A percentile compares a stretch with the other conserved stretches of the same genome.
Evolutionary conservation across 1,139 yeast species (phyloP).

Genomic region (Groenewaldozyma auringiensis): DNA sequence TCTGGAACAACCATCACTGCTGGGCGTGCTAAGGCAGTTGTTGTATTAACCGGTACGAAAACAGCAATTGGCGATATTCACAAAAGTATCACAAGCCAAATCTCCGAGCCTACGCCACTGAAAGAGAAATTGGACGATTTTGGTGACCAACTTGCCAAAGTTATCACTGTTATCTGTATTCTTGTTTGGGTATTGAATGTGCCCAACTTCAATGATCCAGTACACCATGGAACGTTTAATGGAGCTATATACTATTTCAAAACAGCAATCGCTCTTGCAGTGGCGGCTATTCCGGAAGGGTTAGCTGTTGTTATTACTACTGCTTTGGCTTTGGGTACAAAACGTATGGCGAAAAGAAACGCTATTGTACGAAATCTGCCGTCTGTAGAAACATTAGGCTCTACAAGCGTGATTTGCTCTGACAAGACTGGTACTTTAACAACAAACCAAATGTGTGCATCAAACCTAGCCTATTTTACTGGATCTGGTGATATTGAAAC

Average conservation of each 20-base stretch:
- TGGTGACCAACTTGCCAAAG: slow-evolving; percentile 11
- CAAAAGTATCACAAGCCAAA: slow-evolving; percentile 29
- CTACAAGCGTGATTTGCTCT: slow-evolving; percentile 50
- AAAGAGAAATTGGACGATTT: slow-evolving; percentile 35
- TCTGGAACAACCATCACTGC: slow-evolving; percentile 41
- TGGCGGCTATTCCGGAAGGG: slow-evolving; percentile 46
- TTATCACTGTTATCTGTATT: slow-evolving; percentile 37
- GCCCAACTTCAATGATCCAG: slow-evolving; percentile 36
- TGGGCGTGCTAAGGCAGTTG: slow-evolving; percentile 42
- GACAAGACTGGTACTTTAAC: slow-evolving; percentile 72
- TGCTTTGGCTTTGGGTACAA: slow-evolving; percentile 45
- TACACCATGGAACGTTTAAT: slow-evolving; percentile 35
- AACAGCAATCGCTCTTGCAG: slow-evolving; percentile 44
- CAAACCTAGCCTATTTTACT: slow-evolving; percentile 33
- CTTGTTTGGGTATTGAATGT: slow-evolving; percentile 39
- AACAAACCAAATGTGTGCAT: slow-evolving; percentile 31
- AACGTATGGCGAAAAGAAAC: slow-evolving; percentile 42
- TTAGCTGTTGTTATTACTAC: slow-evolving; percentile 45
- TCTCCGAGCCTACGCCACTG: slow-evolving; percentile 28
- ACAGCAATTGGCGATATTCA: slow-evolving; percentile 45
- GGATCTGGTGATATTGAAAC: slow-evolving; percentile 35
- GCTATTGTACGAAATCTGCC: slow-evolving; percentile 43
- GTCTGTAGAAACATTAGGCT: slow-evolving; percentile 31
- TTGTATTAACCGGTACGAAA: slow-evolving; percentile 36
- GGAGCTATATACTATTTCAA: slow-evolving; percentile 46